A percentile compares a stretch with the other conserved stretches of the same genome.
These are phyloP conservation scores for Ramularia endophylla DNA, from an alignment of 2,329 filamentous ascomycete species.

Conservation along the genomic window DNA sequence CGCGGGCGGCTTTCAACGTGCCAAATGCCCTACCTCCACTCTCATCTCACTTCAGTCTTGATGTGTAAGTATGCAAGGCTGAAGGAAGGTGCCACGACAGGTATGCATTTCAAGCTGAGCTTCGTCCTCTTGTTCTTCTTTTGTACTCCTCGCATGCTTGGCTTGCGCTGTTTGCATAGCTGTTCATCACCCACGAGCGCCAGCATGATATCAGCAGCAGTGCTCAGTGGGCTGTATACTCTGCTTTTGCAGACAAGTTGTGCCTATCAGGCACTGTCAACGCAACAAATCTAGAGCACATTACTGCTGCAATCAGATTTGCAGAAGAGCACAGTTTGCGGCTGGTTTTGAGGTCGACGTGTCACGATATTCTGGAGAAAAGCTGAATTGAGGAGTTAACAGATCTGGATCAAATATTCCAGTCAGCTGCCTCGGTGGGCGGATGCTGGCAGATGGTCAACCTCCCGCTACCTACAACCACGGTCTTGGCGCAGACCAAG, in stretches of 20 bases:
- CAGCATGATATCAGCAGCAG: background rate
- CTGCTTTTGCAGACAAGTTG: too few species aligned
- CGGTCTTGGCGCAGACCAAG: conserved; percentile 23
- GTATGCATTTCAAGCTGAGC: too few species aligned
- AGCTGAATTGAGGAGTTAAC: conserved; percentile 3
- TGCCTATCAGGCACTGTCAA: conserved; percentile 9
- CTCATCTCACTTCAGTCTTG: too few species aligned
- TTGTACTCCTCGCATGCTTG: too few species aligned
- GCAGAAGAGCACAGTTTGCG: conserved; percentile 42
- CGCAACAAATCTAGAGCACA: conserved; percentile 3
- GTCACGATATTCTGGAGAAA: conserved; percentile 26
- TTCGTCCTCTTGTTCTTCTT: too few species aligned
- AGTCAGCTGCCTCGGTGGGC: conserved; percentile 22
- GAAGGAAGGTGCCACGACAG: too few species aligned
- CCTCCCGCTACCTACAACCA: conserved; percentile 17
- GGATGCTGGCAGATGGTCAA: conserved; percentile 25
- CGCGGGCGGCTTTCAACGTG: too few species aligned
- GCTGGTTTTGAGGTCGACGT: conserved; percentile 40
- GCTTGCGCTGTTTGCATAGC: too few species aligned
- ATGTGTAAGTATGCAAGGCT: too few species aligned
- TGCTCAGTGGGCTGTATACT: conserved; percentile 19
- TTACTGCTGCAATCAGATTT: conserved; percentile 3
- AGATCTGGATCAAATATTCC: conserved; percentile 17
- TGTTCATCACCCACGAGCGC: too few species aligned
- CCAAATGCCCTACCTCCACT: too few species aligned